Percentiles rank a stretch among this genome's conserved stretches.
These are phyloP conservation scores for Yamadazyma siamensis DNA, from an alignment of 1,139 yeast genomes.

Conservation along the genomic window DNA sequence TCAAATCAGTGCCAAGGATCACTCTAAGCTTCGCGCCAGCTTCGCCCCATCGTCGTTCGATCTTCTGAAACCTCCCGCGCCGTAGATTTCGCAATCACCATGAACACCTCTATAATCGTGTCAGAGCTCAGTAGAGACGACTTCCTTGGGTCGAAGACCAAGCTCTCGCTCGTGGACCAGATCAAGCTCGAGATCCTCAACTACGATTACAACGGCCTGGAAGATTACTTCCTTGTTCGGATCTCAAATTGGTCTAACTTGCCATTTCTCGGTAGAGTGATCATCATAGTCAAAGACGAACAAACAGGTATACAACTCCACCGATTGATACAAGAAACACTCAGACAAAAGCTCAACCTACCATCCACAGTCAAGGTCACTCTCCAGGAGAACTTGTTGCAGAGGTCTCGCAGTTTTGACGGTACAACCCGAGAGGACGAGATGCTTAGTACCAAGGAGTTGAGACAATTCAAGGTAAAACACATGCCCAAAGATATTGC, in stretches of 20 bases:
- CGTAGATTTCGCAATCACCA: conserved; percentile 1
- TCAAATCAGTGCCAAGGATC: no score
- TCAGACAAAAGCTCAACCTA: conserved; percentile 6
- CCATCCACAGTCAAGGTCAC: conserved; percentile 23
- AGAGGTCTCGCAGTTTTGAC: conserved; percentile 38
- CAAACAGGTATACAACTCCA: conserved; percentile 25
- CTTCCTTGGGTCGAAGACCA: conserved; percentile 20
- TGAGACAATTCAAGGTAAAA: conserved; percentile 22
- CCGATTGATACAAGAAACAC: conserved; percentile 16
- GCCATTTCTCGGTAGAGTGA: conserved; percentile 39
- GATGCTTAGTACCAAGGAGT: conserved; percentile 23
- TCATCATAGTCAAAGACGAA: conserved; percentile 37
- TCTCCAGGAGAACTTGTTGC: conserved; percentile 41
- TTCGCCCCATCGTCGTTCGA: no score
- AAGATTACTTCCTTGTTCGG: conserved; percentile 24
- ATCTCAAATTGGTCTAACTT: conserved; percentile 45
- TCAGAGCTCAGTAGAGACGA: conserved; percentile 32
- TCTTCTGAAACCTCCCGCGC: neutral
- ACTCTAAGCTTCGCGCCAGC: no score
- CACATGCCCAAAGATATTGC: conserved; percentile 10
- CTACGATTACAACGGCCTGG: conserved; percentile 15
- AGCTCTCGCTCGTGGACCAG: conserved; percentile 32
- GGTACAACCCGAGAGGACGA: conserved; percentile 16
- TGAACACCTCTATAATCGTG: conserved; percentile 36
- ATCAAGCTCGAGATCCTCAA: conserved; percentile 33